Evolutionary conservation across 176 grass and related monocot genomes (phyloP).

Genomic region (Puccinellia tenuiflora): DNA sequence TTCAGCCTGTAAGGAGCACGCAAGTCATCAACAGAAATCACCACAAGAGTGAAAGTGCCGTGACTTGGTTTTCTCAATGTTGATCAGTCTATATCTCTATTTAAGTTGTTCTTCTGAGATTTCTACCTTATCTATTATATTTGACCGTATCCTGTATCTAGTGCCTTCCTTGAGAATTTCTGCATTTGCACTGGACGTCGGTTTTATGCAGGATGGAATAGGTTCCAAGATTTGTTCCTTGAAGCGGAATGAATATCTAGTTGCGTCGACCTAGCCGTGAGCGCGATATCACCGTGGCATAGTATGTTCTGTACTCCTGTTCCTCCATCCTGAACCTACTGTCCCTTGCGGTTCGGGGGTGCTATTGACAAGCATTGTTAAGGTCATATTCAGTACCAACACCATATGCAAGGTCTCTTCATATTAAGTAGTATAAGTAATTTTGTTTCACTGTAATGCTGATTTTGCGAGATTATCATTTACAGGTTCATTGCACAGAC

Average conservation of each 20-base stretch:
- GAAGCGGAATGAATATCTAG: not conserved
- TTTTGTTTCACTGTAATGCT: not conserved
- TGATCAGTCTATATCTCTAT: not conserved
- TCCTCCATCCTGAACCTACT: not conserved
- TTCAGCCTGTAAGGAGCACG: too few species aligned
- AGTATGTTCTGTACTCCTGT: not conserved
- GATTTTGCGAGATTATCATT: not conserved
- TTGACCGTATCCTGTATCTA: not conserved
- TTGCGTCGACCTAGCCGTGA: not conserved
- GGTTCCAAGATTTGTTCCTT: not conserved
- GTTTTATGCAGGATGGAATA: not conserved
- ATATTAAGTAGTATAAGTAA: not conserved
- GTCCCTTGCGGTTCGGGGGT: not conserved
- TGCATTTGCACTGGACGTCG: not conserved
- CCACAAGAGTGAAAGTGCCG: not conserved
- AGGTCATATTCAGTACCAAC: not conserved
- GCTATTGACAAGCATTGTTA: not conserved
- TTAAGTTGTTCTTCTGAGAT: not conserved
- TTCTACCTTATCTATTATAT: too few species aligned
- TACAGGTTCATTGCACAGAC: not conserved
- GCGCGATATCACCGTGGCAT: not conserved
- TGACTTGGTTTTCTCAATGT: not conserved
- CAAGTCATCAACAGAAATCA: not conserved
- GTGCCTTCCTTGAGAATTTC: not conserved
- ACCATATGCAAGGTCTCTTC: not conserved